Evolutionary conservation across 495 filamentous ascomycete genomes (phyloP).

Genomic region (Astrocystis sublimbata): DNA sequence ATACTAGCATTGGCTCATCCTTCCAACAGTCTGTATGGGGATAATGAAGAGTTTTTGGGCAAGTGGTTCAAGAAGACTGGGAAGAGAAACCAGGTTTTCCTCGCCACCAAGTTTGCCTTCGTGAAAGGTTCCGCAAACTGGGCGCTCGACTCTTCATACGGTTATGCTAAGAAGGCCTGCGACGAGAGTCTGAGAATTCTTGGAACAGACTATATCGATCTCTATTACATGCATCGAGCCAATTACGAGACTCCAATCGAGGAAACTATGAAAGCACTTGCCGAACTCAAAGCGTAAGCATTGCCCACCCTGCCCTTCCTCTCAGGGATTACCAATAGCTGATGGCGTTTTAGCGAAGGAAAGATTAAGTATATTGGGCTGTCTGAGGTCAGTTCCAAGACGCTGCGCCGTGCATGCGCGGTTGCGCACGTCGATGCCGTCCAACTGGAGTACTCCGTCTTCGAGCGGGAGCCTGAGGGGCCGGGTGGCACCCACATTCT

Average conservation of each 20-base stretch:
- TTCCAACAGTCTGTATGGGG: conserved; percentile 42
- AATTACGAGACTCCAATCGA: neutral
- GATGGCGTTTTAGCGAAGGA: neutral
- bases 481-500: conserved; percentile 68
- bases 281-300: neutral
- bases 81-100: conserved; percentile 54
- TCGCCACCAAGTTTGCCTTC: conserved; percentile 57
- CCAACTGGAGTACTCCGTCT: neutral
- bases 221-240: neutral
- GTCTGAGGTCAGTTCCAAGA: neutral
- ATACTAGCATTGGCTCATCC: too few relatives aligned
- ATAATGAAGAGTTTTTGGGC: conserved; percentile 51
- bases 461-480: too few relatives aligned
- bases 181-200: neutral
- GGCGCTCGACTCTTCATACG: too few relatives aligned
- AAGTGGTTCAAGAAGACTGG: conserved; percentile 55
- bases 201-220: neutral
- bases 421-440: neutral
- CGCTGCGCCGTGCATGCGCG: neutral
- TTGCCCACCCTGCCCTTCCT: too few relatives aligned
- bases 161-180: too few relatives aligned
- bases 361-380: neutral
- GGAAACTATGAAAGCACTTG: neutral
- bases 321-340: neutral
- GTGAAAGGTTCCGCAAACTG: conserved; percentile 27